Percentiles rank a stretch among this genome's conserved stretches.
These are phyloP conservation scores for Aspergillus piperis DNA, from an alignment of 2,329 filamentous ascomycete species.

Conservation along the genomic window DNA sequence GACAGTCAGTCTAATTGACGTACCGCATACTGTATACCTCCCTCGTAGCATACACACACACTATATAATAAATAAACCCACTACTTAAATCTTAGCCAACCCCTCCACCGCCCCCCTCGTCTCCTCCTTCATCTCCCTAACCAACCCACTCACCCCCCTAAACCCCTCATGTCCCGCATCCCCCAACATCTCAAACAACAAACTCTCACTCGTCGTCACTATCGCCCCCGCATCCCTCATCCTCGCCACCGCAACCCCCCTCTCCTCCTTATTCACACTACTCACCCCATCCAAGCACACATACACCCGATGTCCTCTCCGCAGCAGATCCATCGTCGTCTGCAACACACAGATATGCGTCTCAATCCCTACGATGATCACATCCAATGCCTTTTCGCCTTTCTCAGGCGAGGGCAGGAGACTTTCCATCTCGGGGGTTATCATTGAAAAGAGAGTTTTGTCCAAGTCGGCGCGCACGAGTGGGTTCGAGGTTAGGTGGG, in stretches of 20 bases:
- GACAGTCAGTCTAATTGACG: background rate
- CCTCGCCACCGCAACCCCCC: conserved; percentile 74
- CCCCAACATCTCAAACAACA: conserved; percentile 84
- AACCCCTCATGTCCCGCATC: conserved; percentile 74
- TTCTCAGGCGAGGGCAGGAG: conserved; percentile 31
- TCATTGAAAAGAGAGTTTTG: conserved; percentile 92
- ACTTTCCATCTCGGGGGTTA: conserved; percentile 65
- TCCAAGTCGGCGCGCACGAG: conserved; percentile 63
- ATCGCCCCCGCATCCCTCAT: conserved; percentile 73
- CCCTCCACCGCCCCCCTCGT: conserved; percentile 70
- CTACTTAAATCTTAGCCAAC: conserved; percentile 61
- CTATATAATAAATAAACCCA: background rate
- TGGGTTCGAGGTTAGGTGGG: conserved; percentile 35
- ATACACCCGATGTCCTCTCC: conserved; percentile 77
- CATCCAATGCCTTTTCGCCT: conserved; percentile 51
- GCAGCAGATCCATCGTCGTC: conserved; percentile 79
- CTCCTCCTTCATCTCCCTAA: conserved; percentile 72
- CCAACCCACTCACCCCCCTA: conserved; percentile 68
- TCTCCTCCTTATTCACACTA: conserved; percentile 80
- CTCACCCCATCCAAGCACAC: conserved; percentile 87
- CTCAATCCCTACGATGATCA: conserved; percentile 88
- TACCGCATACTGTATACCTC: background rate
- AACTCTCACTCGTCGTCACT: conserved; percentile 85
- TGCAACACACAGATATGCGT: conserved; percentile 93
- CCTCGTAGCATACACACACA: background rate